A percentile compares a stretch with the other conserved stretches of the same genome.
Conservation (phyloP, 2,329 filamentous ascomycete genomes). For the Fusarium virguliforme region DNA sequence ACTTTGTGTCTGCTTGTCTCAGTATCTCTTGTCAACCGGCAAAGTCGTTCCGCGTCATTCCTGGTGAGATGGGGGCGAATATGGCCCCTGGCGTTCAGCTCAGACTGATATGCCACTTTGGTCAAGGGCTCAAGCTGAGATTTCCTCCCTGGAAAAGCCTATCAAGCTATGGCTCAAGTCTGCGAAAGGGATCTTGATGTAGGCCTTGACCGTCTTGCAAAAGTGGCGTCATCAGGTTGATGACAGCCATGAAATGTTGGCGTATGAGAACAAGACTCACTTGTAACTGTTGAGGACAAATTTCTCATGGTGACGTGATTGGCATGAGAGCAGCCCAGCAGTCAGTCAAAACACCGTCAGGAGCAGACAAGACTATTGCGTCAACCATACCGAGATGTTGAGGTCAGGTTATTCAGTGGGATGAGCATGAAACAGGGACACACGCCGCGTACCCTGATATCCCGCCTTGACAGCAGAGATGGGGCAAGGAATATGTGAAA, state of each 20-base stretch:
- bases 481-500: neutral
- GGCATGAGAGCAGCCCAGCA: neutral
- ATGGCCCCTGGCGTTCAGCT: neutral
- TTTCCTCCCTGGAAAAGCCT: neutral
- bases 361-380: neutral
- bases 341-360: neutral
- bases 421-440: neutral
- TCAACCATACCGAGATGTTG: neutral
- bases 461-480: neutral
- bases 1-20: neutral
- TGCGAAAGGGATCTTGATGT: neutral
- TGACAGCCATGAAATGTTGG: too few species aligned
- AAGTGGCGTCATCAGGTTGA: too few species aligned
- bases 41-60: neutral
- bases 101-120: neutral
- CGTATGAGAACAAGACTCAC: too few species aligned
- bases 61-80: neutral
- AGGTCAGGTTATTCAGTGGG: neutral
- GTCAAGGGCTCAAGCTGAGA: neutral
- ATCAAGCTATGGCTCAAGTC: neutral
- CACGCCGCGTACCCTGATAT: neutral
- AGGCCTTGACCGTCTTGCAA: neutral
- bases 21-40: neutral
- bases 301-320: neutral
- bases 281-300: too few species aligned